Base-by-base conservation (phyloP, 306 rosid genomes). In the Quercus ilex region DNA sequence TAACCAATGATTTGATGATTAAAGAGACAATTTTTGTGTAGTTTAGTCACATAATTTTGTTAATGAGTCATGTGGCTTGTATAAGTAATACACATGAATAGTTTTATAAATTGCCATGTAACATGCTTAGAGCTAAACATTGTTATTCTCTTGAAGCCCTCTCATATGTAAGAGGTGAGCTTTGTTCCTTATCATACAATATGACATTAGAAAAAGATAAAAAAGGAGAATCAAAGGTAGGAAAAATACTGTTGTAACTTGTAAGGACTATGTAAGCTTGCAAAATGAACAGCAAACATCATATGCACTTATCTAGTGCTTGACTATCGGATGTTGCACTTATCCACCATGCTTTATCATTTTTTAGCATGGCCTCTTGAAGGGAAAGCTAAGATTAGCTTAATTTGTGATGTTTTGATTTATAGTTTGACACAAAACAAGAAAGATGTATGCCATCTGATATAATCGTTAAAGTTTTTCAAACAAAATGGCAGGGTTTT, bases 271-370 rank as follows among this genome's bases (percentile, higher is more conserved):
- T 3, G 79, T 49, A 69, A 75, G 74, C 78, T 69, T 60, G 73
- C 74, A 78, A 19, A 55, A 51, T 74, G 70, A 83, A 79, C 73
- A 78, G 80, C 38, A 1, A 26, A 59, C 59, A 52, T 64, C 18
- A 28, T 17, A 70, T 9, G 6, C 38, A 51, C 31, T 49, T 49
- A 12, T 5, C 53, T 49, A 49, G 53, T 49, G 53, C 11, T 59
- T 12, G 65, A 21, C 30, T 59, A 23, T 49, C 17, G 53, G 53
- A 11, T 49, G 17, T 11, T 49, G 53, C 53, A 12, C 53, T 49
- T 49, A 49, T 9, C 14, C 65, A 17, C 15, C 65, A 58, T 59
- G 65, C 31, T 59, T 23, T 59, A 9, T 59, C 30, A 49, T 49
- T 49, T 10, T 49, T 12, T 49, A 49, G 17, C 17, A 3, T 49